A percentile compares a stretch with the other conserved stretches of the same genome.
Conservation (phyloP, 78 protist species). For the Isochrysis galbana region DNA sequence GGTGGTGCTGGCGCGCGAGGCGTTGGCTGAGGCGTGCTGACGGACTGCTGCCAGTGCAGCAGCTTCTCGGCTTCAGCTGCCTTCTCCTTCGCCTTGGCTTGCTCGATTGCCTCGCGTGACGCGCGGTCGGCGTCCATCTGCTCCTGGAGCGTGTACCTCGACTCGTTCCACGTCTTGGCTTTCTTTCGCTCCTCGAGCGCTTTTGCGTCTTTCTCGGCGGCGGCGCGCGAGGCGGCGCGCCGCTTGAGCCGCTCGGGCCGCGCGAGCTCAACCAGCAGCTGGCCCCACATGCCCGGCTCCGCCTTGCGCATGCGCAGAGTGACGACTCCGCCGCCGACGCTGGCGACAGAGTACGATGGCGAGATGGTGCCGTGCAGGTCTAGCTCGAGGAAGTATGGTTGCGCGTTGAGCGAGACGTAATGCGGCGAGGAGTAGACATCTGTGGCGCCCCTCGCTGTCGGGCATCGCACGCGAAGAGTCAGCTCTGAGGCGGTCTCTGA, state of each 20-base stretch:
- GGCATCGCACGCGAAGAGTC: not conserved
- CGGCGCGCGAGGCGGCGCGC: not conserved
- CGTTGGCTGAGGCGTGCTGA: not conserved
- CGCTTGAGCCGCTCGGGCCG: constrained; percentile 7
- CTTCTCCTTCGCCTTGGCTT: not conserved
- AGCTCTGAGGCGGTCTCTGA: not conserved
- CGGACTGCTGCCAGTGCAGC: not conserved
- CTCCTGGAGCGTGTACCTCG: not conserved
- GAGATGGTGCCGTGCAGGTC: not conserved
- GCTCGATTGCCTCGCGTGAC: not conserved
- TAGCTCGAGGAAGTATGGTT: not conserved
- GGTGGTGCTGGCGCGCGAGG: no score
- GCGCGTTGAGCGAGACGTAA: not conserved
- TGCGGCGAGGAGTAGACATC: not conserved
- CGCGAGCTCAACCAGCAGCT: not conserved
- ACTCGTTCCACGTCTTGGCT: not conserved
- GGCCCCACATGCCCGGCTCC: not conserved
- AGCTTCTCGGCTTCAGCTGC: not conserved
- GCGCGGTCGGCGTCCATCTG: constrained; percentile 19
- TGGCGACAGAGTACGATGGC: not conserved
- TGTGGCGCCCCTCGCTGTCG: not conserved
- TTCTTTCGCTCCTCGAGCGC: not conserved
- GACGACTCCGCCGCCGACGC: not conserved
- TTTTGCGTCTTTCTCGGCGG: not conserved
- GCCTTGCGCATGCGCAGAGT: not conserved